These are phyloP conservation scores for Suhomyces pyralidae DNA, from an alignment of 805 yeast genomes.

Conservation along the genomic window DNA sequence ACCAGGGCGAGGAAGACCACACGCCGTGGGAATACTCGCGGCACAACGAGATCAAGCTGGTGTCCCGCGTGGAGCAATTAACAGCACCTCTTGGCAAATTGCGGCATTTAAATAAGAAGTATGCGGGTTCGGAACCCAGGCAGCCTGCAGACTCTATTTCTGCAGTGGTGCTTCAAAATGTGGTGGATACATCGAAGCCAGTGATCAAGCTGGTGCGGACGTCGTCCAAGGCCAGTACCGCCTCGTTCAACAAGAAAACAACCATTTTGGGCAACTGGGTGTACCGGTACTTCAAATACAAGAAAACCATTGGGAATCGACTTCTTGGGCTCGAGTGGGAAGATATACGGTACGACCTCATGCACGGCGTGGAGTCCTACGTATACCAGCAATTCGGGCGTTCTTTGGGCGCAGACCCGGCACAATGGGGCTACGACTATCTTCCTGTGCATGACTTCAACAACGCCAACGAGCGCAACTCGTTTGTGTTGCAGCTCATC, in stretches of 20 bases:
- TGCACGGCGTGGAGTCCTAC: constrained; percentile 35
- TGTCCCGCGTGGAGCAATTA: constrained; percentile 1
- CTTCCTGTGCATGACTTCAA: constrained; percentile 35
- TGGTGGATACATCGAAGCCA: constrained; percentile 22
- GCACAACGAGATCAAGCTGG: not conserved
- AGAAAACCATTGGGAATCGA: constrained; percentile 33
- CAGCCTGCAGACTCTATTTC: constrained; percentile 18
- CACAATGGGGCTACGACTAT: constrained; percentile 20
- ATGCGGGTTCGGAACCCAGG: not conserved
- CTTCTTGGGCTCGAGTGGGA: constrained; percentile 44
- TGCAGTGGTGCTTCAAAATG: constrained; percentile 16
- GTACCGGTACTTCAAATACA: constrained; percentile 33
- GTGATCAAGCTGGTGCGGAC: constrained; percentile 27
- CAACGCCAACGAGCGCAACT: constrained; percentile 27
- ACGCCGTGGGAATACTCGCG: constrained; percentile 2
- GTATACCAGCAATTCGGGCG: constrained; percentile 35
- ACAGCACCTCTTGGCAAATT: constrained; percentile 25
- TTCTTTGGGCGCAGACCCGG: constrained; percentile 4
- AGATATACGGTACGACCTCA: constrained; percentile 36
- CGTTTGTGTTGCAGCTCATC: constrained; percentile 24
- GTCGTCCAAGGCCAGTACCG: constrained; percentile 22
- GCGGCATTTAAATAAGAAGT: constrained; percentile 9
- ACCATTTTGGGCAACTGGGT: constrained; percentile 30
- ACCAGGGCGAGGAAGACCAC: constrained; percentile 3
- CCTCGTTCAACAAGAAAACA: constrained; percentile 25